These are phyloP conservation scores for Larix kaempferi DNA, from an alignment of 75 land plant genomes.

Conservation along the genomic window DNA sequence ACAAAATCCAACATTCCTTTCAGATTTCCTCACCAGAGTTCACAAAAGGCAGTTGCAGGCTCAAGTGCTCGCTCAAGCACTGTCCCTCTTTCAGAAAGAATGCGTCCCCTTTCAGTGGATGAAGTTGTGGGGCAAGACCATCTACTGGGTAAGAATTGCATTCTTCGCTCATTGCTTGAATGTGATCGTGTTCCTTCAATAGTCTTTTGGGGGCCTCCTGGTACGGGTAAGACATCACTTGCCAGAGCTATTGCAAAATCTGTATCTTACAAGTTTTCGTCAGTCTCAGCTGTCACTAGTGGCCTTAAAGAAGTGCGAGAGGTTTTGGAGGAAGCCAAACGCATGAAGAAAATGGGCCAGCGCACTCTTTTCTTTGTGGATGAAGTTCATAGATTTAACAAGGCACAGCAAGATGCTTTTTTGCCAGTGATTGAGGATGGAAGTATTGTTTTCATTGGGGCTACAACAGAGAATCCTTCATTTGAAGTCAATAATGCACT, in stretches of 20 bases:
- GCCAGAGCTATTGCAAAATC: slow-evolving; percentile 50
- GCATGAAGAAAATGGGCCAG: slow-evolving; percentile 22
- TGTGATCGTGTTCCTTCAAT: slow-evolving; percentile 38
- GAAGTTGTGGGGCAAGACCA: slow-evolving; percentile 86
- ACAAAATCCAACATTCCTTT: slow-evolving; percentile 15
- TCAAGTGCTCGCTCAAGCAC: not conserved
- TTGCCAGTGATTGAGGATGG: slow-evolving; percentile 91
- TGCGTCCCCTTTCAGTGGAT: slow-evolving; percentile 65
- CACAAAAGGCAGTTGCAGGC: slow-evolving; percentile 11
- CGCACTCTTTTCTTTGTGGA: slow-evolving; percentile 85
- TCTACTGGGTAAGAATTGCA: slow-evolving; percentile 46
- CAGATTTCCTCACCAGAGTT: slow-evolving; percentile 6
- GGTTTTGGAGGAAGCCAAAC: slow-evolving; percentile 64
- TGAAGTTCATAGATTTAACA: slow-evolving; percentile 91
- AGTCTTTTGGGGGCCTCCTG: slow-evolving; percentile 76
- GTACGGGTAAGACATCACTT: slow-evolving; percentile 70
- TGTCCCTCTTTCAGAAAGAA: slow-evolving; percentile 62
- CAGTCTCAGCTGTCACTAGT: slow-evolving; percentile 61
- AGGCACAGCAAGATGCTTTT: slow-evolving; percentile 86
- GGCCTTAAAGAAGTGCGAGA: slow-evolving; percentile 78
- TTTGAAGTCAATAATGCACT: slow-evolving; percentile 88
- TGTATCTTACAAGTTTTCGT: slow-evolving; percentile 51
- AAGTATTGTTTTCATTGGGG: slow-evolving; percentile 75
- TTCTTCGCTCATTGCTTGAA: slow-evolving; percentile 32
- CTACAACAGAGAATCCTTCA: slow-evolving; percentile 96